Percentiles rank a stretch among this genome's conserved stretches.
Evolutionary conservation across 2,329 filamentous ascomycete species (phyloP).

Genomic region (Neopestalotiopsis clavispora): DNA sequence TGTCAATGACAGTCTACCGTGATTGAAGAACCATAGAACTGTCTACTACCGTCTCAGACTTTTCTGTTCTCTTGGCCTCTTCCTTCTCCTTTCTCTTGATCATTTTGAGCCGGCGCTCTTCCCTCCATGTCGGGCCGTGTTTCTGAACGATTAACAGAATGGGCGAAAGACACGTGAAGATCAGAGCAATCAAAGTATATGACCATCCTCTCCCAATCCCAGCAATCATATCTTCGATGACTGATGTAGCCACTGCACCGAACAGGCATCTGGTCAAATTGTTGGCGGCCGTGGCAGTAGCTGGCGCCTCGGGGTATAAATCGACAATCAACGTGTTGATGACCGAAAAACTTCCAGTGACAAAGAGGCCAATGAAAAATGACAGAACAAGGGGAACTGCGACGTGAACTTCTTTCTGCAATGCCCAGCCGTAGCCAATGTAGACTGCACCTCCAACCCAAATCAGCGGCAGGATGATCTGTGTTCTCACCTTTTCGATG

Average conservation of each 20-base stretch:
- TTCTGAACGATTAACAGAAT: conserved; percentile 54
- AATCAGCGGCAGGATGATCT: conserved; percentile 60
- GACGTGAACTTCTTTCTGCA: conserved; percentile 55
- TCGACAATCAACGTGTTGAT: conserved; percentile 69
- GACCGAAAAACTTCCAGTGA: conserved; percentile 67
- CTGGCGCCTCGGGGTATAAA: conserved; percentile 63
- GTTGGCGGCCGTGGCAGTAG: conserved; percentile 67
- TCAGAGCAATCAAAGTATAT: conserved; percentile 62
- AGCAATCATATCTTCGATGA: conserved; percentile 63
- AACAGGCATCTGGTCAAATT: conserved; percentile 67
- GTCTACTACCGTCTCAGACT: neutral
- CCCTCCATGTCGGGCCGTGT: conserved; percentile 55
- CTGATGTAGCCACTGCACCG: conserved; percentile 62
- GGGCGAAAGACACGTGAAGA: conserved; percentile 54
- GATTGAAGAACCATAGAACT: neutral
- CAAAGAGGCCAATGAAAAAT: conserved; percentile 60
- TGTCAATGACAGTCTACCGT: neutral
- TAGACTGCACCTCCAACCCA: conserved; percentile 57
- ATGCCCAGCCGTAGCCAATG: conserved; percentile 62
- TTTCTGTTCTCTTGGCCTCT: conserved; percentile 32
- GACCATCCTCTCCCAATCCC: conserved; percentile 65
- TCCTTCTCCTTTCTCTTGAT: conserved; percentile 35
- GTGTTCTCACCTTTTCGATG: conserved; percentile 59
- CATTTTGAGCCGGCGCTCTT: conserved; percentile 50
- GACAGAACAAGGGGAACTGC: conserved; percentile 60